Base-by-base conservation (phyloP, 768 basidiomycete species). In the Tricholoma matsutake region DNA sequence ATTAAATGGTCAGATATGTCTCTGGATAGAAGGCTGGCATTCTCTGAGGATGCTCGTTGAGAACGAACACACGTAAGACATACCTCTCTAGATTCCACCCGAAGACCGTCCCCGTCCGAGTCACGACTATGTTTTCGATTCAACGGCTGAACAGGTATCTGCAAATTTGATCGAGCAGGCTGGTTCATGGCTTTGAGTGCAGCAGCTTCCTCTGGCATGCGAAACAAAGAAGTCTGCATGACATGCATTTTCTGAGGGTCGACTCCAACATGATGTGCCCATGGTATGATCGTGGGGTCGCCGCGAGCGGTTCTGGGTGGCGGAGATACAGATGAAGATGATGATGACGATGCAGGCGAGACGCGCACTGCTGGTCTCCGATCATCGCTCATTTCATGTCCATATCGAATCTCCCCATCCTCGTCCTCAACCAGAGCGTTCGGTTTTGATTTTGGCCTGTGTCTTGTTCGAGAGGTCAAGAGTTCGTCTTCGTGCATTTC, bases 151-250 rank as follows among this genome's bases (percentile, higher is more conserved):
- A 74, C 68, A 37, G 81, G 76, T 5, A 74, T 69, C 16, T 73
- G 73, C 32, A 77, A 57, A 56, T 69, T 72, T 66, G 72, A 62
- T 64, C 73, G 64, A 70, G 72, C 47, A 60, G 78, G 73, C 62
- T 81, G 75, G 61, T 80, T 82, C 65, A 84, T 66, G 34, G 82
- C 83, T 64, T 80, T 83, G 58, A 89, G 76, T 1, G 84, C 85
- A 1, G 83, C 88, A 13, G 84, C 87, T 67, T 89, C 88, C 69
- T 91, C 89, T 13, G 87, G 87, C 71, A 85, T 79, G 49, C 88
- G 83, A 69, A 96, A 96, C 56, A 96, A 75, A 34, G 91, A 89
- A 0, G 91, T 86, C 68, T 96, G 94, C 94, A 96, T 96, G 57
- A 96, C 91, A 68, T 94, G 91, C 81, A 95, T 86, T 75, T 87